Base-by-base conservation (phyloP, 2,329 filamentous ascomycete genomes). In the Akanthomyces lecanii region DNA sequence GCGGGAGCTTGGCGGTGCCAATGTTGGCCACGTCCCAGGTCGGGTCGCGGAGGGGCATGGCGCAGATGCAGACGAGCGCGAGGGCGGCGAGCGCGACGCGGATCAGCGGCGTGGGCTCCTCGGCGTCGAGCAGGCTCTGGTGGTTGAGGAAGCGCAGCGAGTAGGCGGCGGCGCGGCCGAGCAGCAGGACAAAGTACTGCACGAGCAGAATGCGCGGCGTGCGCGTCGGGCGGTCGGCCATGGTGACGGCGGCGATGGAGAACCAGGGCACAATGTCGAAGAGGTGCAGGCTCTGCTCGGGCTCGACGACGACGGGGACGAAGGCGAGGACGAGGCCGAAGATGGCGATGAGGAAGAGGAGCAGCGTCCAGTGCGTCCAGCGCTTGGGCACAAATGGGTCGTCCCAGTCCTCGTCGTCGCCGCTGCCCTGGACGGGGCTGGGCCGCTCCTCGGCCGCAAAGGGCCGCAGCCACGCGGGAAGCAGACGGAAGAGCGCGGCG, bases 251-350 rank as follows among this genome's bases (percentile, higher is more conserved):
- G 1, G 73, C 60, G 4, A 69, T 72, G 0, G 69, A 68, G 8
- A 72, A 61, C 80, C 80, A 82, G 4, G 80, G 78, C 0, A 71
- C 67, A 45, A 75, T 60, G 14, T 77, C 74, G 7, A 79, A 64
- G 2, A 77, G 66, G 48, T 69, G 67, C 11, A 69, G 54, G 1
- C 65, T 65, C 11, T 69, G 69, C 44, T 63, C 61, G 1, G 74
- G 72, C 42, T 70, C 67, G 23, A 74, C 64, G 16, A 75, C 60
- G 4, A 73, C 11, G 36, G 73, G 71, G n/a, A 76, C 64, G 7
- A 70, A 23, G n/a, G 71, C 61, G 1, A 82, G 71, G n/a, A 69
- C 28, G 14, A 58, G 38, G 55, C 55, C 55, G 11, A 50, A 16
- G 44, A 58, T 6, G 14, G 55, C 28, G 8, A 58, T 6, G 5